Evolutionary conservation across 257 asterid species (phyloP).

Genomic region (Linaria vulgaris): DNA sequence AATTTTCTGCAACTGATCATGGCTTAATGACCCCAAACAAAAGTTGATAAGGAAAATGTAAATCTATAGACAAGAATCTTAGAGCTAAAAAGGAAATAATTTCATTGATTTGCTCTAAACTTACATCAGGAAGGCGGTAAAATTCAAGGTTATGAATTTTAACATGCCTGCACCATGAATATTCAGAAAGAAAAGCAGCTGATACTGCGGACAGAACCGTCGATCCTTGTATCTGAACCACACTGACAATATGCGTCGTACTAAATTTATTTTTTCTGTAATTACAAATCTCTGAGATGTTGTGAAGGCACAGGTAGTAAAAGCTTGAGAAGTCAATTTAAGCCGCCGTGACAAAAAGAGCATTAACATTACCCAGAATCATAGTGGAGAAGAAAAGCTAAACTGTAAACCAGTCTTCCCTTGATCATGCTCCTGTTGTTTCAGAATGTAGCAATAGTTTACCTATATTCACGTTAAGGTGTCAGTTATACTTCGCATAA

Average conservation of each 20-base stretch:
- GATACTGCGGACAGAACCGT: background rate
- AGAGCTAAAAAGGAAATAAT: too few relatives aligned
- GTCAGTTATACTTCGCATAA: constrained; percentile 23
- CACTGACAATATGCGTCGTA: constrained; percentile 2
- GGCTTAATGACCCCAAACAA: too few relatives aligned
- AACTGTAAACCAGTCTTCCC: constrained; percentile 89
- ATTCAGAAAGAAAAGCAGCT: background rate
- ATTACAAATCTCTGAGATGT: constrained; percentile 11
- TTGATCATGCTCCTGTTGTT: constrained; percentile 67
- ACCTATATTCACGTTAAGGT: constrained; percentile 45
- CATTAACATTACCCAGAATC: constrained; percentile 22
- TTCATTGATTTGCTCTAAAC: too few relatives aligned
- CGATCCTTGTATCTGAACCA: constrained; percentile 17
- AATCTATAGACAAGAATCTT: too few relatives aligned
- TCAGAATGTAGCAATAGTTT: constrained; percentile 76
- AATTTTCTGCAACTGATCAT: too few relatives aligned
- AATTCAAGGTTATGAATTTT: too few relatives aligned
- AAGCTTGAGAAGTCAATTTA: constrained; percentile 13
- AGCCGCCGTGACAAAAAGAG: constrained; percentile 21
- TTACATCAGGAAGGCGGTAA: too few relatives aligned
- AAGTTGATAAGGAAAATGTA: too few relatives aligned
- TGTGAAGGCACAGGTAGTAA: constrained; percentile 8
- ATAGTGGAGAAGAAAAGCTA: constrained; percentile 77
- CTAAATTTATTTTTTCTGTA: constrained; percentile 26
- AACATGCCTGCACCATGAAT: too few relatives aligned